These are phyloP conservation scores for Cryptococcus floricola DNA, from an alignment of 1,284 basidiomycete genomes.

Conservation along the genomic window DNA sequence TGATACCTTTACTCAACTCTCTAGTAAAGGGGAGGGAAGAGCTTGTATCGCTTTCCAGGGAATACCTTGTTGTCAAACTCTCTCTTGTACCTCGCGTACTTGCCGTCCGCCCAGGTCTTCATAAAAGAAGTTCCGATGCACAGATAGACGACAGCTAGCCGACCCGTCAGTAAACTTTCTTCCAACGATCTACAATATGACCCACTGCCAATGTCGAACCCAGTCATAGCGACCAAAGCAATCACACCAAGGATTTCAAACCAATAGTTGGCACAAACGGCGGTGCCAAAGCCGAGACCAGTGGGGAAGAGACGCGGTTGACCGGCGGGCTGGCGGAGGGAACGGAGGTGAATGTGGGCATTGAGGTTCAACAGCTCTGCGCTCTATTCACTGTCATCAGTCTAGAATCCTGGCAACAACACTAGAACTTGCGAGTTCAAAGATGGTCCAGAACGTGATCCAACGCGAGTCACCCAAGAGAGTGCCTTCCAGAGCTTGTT, in stretches of 20 bases:
- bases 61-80: constrained; percentile 75
- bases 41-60: constrained; percentile 44
- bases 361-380: constrained; percentile 82
- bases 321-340: constrained; percentile 75
- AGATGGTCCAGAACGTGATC: constrained; percentile 61
- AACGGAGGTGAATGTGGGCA: constrained; percentile 76
- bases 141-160: constrained; percentile 67
- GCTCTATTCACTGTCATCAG: constrained; percentile 54
- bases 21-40: constrained; percentile 40
- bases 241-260: constrained; percentile 83
- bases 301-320: constrained; percentile 76
- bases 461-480: constrained; percentile 65
- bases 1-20: background rate
- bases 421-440: constrained; percentile 67
- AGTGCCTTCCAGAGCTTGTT: constrained; percentile 64
- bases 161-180: background rate
- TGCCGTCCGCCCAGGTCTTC: constrained; percentile 86
- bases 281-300: constrained; percentile 71
- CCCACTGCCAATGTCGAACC: constrained; percentile 66
- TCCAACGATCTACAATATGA: background rate
- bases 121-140: constrained; percentile 68
- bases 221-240: constrained; percentile 71
- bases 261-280: constrained; percentile 92
- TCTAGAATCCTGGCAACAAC: constrained; percentile 1
- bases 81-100: constrained; percentile 84